Evolutionary conservation across 2,329 filamentous ascomycete species (phyloP).

Genomic region (Trichoderma hamatum): DNA sequence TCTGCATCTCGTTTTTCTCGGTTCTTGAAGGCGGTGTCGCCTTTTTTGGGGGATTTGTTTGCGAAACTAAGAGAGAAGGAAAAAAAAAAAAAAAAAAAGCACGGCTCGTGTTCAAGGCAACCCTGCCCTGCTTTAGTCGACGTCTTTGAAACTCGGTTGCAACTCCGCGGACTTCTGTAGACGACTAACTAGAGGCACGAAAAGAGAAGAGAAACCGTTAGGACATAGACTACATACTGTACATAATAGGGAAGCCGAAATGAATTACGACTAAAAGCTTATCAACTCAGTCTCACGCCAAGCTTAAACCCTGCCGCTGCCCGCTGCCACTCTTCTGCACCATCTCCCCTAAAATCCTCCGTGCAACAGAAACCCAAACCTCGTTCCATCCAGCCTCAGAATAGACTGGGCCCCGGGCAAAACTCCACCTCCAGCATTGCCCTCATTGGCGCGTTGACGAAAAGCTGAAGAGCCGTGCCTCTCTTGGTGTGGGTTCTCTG

Average conservation of each 20-base stretch:
- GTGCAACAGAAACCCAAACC: neutral
- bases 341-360: neutral
- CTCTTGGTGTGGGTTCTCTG: neutral
- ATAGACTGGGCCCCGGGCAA: neutral
- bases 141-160: too few species aligned
- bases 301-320: neutral
- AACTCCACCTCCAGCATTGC: neutral
- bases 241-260: neutral
- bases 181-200: too few species aligned
- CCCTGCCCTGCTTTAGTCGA: too few species aligned
- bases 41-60: neutral
- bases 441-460: conserved; percentile 3
- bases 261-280: neutral
- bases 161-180: too few species aligned
- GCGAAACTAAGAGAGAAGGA: neutral
- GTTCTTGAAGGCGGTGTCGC: neutral
- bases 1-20: neutral
- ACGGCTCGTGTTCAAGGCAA: neutral
- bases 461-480: conserved; percentile 10
- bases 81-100: neutral
- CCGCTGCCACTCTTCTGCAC: neutral
- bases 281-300: neutral
- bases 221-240: too few species aligned
- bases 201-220: neutral
- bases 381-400: neutral